Percentiles rank a stretch among this genome's conserved stretches.
Conservation (phyloP, 805 yeast genomes). For the Candida nanaspora region DNA sequence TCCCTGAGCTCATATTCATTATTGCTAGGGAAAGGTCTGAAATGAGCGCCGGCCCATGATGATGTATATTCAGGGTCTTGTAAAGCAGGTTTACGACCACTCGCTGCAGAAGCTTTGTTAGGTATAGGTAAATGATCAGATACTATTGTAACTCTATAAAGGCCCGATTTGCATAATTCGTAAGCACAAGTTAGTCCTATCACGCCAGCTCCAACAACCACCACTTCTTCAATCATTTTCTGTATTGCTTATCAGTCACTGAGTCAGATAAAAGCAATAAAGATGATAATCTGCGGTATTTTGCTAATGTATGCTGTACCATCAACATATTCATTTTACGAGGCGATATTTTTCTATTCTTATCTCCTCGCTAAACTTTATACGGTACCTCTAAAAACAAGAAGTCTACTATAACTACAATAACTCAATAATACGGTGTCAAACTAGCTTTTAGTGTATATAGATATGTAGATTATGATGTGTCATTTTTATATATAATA, state of each 20-base stretch:
- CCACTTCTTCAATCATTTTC: conserved; percentile 16
- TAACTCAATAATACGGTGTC: no score
- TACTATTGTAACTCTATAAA: conserved; percentile 29
- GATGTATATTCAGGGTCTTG: conserved; percentile 38
- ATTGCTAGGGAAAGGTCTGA: conserved; percentile 56
- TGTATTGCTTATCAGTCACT: no score
- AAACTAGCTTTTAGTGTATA: no score
- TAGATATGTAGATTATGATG: no score
- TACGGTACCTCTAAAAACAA: no score
- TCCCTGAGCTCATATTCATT: conserved; percentile 35
- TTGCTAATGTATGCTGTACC: no score
- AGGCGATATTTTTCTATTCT: no score
- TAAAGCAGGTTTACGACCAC: conserved; percentile 11
- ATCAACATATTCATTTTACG: no score
- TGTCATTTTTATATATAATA: background rate
- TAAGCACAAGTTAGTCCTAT: conserved; percentile 50
- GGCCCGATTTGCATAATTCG: conserved; percentile 32
- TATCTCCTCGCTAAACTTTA: no score
- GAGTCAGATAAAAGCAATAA: no score
- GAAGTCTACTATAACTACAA: no score
- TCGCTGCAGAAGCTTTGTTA: background rate
- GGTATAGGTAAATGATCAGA: conserved; percentile 34
- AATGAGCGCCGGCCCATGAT: conserved; percentile 78
- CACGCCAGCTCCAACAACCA: conserved; percentile 53
- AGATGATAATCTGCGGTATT: no score